Percentiles rank a stretch among this genome's conserved stretches.
Conservation (phyloP, 805 yeast genomes). For the Osmozyma mogii region DNA sequence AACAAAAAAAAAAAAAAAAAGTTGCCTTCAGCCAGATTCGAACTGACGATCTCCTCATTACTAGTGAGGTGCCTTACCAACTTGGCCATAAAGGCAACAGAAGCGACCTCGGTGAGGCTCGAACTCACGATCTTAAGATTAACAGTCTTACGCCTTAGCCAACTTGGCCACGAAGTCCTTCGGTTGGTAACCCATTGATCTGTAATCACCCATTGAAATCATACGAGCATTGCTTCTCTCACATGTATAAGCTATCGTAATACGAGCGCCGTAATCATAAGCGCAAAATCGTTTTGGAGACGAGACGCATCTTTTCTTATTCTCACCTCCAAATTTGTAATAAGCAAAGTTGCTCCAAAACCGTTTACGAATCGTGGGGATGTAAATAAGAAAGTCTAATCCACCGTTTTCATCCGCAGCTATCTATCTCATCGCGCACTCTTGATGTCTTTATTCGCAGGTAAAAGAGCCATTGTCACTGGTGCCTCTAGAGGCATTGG, state of each 20-base stretch:
- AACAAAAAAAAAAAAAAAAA: background rate
- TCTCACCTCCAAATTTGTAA: no score
- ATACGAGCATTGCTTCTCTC: no score
- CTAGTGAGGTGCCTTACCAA: constrained; percentile 1
- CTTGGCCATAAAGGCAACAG: constrained; percentile 1
- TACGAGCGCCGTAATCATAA: no score
- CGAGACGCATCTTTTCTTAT: background rate
- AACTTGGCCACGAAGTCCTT: constrained; percentile 22
- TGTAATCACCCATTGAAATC: no score
- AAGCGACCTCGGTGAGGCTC: constrained; percentile 30
- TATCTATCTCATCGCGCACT: background rate
- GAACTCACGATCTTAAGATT: constrained; percentile 31
- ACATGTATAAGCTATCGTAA: no score
- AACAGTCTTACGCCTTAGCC: constrained; percentile 32
- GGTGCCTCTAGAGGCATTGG: constrained; percentile 74
- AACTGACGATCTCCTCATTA: constrained; percentile 1
- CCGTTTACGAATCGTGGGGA: no score
- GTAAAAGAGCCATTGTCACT: constrained; percentile 45
- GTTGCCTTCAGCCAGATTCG: constrained; percentile 1
- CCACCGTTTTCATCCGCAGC: background rate
- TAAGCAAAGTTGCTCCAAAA: no score
- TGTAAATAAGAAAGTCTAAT: constrained; percentile 11
- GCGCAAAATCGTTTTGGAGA: no score
- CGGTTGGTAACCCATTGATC: constrained; percentile 1
- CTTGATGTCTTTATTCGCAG: constrained; percentile 8